Base-by-base conservation (phyloP, 2,329 filamentous ascomycete species). In the Grosmannia clavigera region DNA sequence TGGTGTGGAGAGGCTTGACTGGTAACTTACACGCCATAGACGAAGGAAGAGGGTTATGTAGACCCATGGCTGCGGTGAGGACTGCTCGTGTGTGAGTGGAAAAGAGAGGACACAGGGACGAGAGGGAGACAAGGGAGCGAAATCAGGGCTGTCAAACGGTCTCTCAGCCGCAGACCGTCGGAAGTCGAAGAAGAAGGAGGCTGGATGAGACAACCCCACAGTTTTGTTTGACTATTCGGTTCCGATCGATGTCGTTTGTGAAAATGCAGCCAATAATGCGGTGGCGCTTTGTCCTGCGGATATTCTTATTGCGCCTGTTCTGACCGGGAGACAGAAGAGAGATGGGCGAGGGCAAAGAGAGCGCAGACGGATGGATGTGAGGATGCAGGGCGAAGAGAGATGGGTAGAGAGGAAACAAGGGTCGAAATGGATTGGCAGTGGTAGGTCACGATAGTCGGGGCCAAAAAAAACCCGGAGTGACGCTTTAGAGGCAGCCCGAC, bases 21-120 rank as follows among this genome's bases (percentile, higher is more conserved):
- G 29, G 56, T 55, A 61, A 81, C 83, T 80, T 80, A 86, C 83
- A 85, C 72, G 82, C 81, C 76, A 86, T 76, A 65, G 82, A 85
- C 70, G 82, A 81, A 70, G 83, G 83, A 62, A 86, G 78, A 65
- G 83, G 83, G 67, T 85, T 86, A 70, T 86, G 78, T 72, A 86
- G 76, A 67, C 83, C 83, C 81, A 86, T 85, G 64, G 19, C 25
- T 31, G 55, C 40, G 35, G 3, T 11, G 43, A 52, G 22, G 25
- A n/a, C 43, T 25, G 31, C 6, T 53, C 57, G 35, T 10, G 11
- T 6, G 55, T 12, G 25, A 35, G 22, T 19, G 38, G 55, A 11
- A 38, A 29, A 43, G 12, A 16, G 54, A 43, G 33, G 31, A 19
- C 35, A 14, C 14, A 38, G 29, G 10, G 16, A 31, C 27, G 35